Percentiles rank a stretch among this genome's conserved stretches.
phyloP scores from a whole-genome alignment of 2,329 filamentous ascomycete species.

The Neonectria sp. region DNA sequence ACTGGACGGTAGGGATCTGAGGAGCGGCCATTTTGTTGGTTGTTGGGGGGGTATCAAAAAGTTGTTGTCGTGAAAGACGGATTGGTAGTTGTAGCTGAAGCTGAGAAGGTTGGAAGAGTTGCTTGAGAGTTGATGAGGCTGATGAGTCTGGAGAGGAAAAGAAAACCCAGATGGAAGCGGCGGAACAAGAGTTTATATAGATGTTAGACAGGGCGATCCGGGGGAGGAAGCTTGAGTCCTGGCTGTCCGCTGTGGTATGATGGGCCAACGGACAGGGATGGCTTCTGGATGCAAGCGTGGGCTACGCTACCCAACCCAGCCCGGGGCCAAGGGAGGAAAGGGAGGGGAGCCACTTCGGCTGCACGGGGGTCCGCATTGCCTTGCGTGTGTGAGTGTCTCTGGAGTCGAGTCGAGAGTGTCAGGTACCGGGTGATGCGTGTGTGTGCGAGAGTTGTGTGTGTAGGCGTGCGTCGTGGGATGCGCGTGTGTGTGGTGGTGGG shows the following conservation, averaged over 20 bases:
- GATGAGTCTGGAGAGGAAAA: slow-evolving; percentile 48
- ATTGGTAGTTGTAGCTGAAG: slow-evolving; percentile 28
- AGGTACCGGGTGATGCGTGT: slow-evolving; percentile 10
- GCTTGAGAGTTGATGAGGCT: slow-evolving; percentile 45
- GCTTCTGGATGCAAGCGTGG: slow-evolving; percentile 37
- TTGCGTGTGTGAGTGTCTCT: slow-evolving; percentile 26
- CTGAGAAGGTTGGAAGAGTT: slow-evolving; percentile 40
- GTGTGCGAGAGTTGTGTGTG: slow-evolving; percentile 25
- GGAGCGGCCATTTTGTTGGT: slow-evolving; percentile 49
- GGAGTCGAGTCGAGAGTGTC: slow-evolving; percentile 8
- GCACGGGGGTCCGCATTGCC: slow-evolving; percentile 48
- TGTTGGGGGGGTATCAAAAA: slow-evolving; percentile 38
- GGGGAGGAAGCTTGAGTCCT: slow-evolving; percentile 28
- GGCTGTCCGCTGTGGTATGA: slow-evolving; percentile 37
- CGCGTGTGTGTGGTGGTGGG: not conserved
- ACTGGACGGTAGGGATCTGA: slow-evolving; percentile 85
- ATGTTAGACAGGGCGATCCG: slow-evolving; percentile 39
- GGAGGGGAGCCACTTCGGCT: slow-evolving; percentile 45
- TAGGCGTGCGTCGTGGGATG: not conserved
- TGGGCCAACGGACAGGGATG: slow-evolving; percentile 42
- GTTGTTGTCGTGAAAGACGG: slow-evolving; percentile 41
- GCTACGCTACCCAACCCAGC: slow-evolving; percentile 17
- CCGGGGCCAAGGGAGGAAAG: slow-evolving; percentile 37
- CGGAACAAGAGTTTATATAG: slow-evolving; percentile 49
- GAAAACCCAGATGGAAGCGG: slow-evolving; percentile 35